Percentiles rank a stretch among this genome's conserved stretches.
phyloP scores from a whole-genome alignment of 305 asterid genomes.

The Withania somnifera region DNA sequence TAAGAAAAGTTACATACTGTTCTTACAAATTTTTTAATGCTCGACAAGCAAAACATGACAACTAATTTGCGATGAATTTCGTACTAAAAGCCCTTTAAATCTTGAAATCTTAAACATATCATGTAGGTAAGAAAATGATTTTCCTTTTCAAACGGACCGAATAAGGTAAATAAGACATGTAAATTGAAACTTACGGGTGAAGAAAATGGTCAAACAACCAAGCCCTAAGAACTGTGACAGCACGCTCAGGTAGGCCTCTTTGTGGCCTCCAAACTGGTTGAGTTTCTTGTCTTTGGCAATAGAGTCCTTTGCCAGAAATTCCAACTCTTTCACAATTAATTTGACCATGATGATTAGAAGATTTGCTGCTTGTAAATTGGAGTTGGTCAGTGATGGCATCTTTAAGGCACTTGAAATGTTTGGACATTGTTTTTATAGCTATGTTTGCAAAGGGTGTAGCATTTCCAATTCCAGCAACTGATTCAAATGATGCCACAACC shows the following conservation, averaged over 20 bases:
- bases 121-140: neutral
- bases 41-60: neutral
- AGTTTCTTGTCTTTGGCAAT: conserved; percentile 27
- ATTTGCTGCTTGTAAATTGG: conserved; percentile 40
- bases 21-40: neutral
- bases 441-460: conserved; percentile 80
- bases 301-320: conserved; percentile 23
- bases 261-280: conserved; percentile 97
- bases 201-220: conserved; percentile 90
- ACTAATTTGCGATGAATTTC: fast-evolving
- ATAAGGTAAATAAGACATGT: neutral
- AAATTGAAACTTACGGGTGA: conserved; percentile 63
- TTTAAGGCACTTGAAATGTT: conserved; percentile 58
- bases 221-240: conserved; percentile 78
- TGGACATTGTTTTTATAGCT: conserved; percentile 68
- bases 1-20: neutral
- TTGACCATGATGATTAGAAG: conserved; percentile 22
- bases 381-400: conserved; percentile 69
- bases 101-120: neutral
- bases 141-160: neutral
- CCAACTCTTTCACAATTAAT: conserved; percentile 30
- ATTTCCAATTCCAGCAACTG: conserved; percentile 73
- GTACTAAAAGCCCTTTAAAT: neutral
- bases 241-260: conserved; percentile 94
- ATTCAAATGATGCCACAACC: conserved; percentile 79